phyloP scores from a whole-genome alignment of 306 rosid species.

The Fragaria nilgerrensis region DNA sequence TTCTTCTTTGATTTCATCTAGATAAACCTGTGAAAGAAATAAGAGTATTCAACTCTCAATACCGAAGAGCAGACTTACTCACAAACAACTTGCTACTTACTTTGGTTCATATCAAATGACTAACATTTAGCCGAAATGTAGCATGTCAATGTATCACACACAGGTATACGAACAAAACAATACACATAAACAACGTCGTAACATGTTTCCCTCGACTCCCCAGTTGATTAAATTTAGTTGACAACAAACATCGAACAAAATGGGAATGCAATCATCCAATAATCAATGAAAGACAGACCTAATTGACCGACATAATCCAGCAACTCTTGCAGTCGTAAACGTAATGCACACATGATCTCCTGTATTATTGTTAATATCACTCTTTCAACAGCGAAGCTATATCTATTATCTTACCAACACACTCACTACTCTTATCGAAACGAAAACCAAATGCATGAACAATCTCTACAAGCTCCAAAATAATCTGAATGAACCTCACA shows the following conservation, averaged over 20 bases:
- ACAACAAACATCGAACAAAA: no score
- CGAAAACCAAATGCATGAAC: no score
- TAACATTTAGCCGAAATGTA: neutral
- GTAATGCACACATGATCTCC: neutral
- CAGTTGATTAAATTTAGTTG: no score
- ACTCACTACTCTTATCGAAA: neutral
- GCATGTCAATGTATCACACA: neutral
- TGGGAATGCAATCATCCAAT: no score
- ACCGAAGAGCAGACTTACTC: neutral
- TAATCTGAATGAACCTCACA: neutral
- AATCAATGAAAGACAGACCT: no score
- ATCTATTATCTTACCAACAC: neutral
- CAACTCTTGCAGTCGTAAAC: no score
- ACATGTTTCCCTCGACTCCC: no score
- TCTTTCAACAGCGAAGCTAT: neutral
- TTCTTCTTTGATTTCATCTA: conserved; percentile 49
- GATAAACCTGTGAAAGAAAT: conserved; percentile 44
- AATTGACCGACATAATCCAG: no score
- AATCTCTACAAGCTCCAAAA: neutral
- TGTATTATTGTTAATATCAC: neutral
- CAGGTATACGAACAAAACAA: neutral
- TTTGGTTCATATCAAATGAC: neutral
- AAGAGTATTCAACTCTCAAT: neutral
- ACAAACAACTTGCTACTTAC: neutral
- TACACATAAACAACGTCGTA: neutral